Base-by-base conservation (phyloP, 352 stramenopile species). In the Phytophthora crassamura region DNA sequence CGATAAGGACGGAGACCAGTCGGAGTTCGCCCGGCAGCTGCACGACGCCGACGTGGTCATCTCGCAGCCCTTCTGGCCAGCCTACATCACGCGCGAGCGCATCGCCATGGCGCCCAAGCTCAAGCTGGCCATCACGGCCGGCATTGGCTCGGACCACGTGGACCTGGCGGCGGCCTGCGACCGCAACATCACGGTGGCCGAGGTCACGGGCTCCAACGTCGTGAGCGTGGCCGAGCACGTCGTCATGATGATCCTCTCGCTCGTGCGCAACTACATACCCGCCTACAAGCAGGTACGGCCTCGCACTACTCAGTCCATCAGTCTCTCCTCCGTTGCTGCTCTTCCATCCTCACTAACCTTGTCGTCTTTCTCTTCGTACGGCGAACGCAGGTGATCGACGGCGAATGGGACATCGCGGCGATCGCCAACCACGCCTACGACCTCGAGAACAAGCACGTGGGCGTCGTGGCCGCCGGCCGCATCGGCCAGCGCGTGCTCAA, bases 181-280 rank as follows among this genome's bases (percentile, higher is more conserved):
- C 59, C 57, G 72, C 43, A 70, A 67, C 41, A 72, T 82, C 32
- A 80, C 72, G 16, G 74, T 82, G 39, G 69, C 74, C 1, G 74
- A 82, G 40, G 74, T 82, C 45, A 82, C 71, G 20, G 70, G 70
- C 48, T 80, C 71, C 40, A 82, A 82, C 52, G 69, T 74, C 2
- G 72, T 82, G 54, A 77, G 63, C 34, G 74, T 82, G 9, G 72
- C 74, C 1, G 72, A 82, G 61, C 71, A 82, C 62, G 74, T 80
- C n/a, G 74, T 80, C 60, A 82, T 82, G 74, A 72, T 72, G 64
- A 56, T 67, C 42, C 58, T 72, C 12, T 72, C 64, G 42, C 57
- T 72, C 52, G 75, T 83, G 52, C 72, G 75, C 68, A 83, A 83
- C 70, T 83, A 77, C 55, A 72, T 83, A 54, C 75, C 75, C 4